phyloP scores from a whole-genome alignment of 495 filamentous ascomycete species.

The Echria macrotheca region DNA sequence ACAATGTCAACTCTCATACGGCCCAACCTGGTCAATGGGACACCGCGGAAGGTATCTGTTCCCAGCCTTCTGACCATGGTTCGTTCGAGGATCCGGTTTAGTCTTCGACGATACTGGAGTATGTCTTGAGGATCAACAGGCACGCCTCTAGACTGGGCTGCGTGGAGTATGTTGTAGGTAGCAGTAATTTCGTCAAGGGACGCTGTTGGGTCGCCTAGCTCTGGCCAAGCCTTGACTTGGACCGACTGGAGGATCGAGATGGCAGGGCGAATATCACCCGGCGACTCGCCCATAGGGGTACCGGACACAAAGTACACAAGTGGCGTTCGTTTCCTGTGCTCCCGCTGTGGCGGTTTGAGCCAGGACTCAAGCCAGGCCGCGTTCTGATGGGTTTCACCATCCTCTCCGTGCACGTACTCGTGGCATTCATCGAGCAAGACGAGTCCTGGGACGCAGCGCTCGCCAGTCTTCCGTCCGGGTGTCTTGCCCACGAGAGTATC shows the following conservation, averaged over 20 bases:
- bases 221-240: no score
- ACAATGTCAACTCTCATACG: conserved; percentile 21
- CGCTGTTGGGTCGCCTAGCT: no score
- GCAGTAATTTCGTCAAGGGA: conserved; percentile 12
- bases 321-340: background rate
- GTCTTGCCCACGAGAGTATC: conserved; percentile 4
- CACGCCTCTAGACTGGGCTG: conserved; percentile 4
- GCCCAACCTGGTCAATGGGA: conserved; percentile 17
- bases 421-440: conserved; percentile 28
- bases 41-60: conserved; percentile 19
- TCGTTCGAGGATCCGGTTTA: conserved; percentile 15
- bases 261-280: conserved; percentile 12
- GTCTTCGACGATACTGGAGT: conserved; percentile 11
- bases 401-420: no score
- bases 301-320: conserved; percentile 25
- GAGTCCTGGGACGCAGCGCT: conserved; percentile 22
- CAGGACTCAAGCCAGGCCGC: conserved; percentile 20
- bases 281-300: conserved; percentile 20
- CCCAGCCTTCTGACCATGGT: conserved; percentile 25
- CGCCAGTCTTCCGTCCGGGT: no score
- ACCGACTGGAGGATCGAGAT: conserved; percentile 13
- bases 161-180: conserved; percentile 7
- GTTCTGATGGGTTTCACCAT: no score
- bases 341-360: no score
- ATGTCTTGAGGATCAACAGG: background rate